Percentiles rank a stretch among this genome's conserved stretches.
Evolutionary conservation across 169 alveolate genomes (phyloP).

Genomic region (Eimeria praecox): DNA sequence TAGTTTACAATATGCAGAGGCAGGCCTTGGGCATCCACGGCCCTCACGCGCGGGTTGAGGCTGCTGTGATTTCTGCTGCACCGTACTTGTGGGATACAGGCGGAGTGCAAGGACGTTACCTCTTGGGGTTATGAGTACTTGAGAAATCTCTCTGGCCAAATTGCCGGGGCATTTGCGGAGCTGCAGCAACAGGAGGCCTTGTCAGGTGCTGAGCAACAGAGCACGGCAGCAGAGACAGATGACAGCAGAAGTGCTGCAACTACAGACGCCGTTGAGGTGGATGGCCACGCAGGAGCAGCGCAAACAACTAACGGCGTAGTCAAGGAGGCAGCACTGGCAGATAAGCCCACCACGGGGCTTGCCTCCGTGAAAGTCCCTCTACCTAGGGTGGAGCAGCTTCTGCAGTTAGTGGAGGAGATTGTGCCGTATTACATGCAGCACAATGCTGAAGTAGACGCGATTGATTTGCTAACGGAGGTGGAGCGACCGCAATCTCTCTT

Average conservation of each 20-base stretch:
- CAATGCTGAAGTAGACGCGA: constrained; percentile 91
- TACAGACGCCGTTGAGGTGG: constrained; percentile 9
- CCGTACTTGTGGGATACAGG: constrained; percentile 42
- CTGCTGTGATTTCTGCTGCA: not conserved
- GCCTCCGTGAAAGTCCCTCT: constrained; percentile 64
- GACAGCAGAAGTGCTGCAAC: not conserved
- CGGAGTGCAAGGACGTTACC: constrained; percentile 73
- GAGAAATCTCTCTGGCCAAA: constrained; percentile 76
- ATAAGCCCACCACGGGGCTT: constrained; percentile 42
- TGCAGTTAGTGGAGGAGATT: constrained; percentile 87
- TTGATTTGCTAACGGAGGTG: constrained; percentile 91
- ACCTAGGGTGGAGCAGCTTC: constrained; percentile 73
- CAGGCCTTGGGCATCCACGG: not conserved
- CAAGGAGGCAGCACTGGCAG: not conserved
- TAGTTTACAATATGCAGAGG: not conserved
- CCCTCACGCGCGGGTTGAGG: not conserved
- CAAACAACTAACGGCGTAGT: not conserved
- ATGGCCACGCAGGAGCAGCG: constrained; percentile 8
- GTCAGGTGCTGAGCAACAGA: constrained; percentile 35
- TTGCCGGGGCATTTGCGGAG: constrained; percentile 80
- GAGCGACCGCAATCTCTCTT: constrained; percentile 88
- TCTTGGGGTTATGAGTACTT: constrained; percentile 77
- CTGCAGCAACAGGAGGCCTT: constrained; percentile 67
- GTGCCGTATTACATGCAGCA: constrained; percentile 92
- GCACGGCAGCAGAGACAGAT: constrained; percentile 20